phyloP scores from a whole-genome alignment of 306 rosid genomes.

The Albizia julibrissin region DNA sequence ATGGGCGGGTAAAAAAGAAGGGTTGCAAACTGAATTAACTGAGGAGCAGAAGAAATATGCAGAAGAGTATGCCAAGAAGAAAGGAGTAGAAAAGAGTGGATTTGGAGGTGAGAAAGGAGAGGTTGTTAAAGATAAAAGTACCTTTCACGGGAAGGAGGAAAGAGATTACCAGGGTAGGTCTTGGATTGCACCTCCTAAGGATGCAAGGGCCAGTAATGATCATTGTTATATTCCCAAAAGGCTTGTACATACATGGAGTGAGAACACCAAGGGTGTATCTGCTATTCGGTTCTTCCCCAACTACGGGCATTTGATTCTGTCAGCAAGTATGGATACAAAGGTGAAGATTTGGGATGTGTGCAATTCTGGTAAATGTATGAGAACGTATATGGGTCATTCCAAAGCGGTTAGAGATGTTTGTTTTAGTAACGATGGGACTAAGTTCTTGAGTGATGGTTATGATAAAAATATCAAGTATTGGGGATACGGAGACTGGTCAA shows the following conservation, averaged over 20 bases:
- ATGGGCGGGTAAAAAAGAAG: slow-evolving; percentile 95
- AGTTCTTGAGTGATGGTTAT: slow-evolving; percentile 87
- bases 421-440: slow-evolving; percentile 83
- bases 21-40: slow-evolving; percentile 63
- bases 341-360: slow-evolving; percentile 98
- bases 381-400: slow-evolving; percentile 93
- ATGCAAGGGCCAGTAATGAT: slow-evolving; percentile 83
- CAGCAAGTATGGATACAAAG: slow-evolving; percentile 92
- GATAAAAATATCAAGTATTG: slow-evolving; percentile 97
- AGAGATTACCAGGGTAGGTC: slow-evolving; percentile 97
- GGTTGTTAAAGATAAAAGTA: slow-evolving; percentile 71
- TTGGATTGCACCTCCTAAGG: slow-evolving; percentile 93
- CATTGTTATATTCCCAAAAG: slow-evolving; percentile 96
- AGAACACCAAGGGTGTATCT: slow-evolving; percentile 90
- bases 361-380: slow-evolving; percentile 95
- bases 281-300: slow-evolving; percentile 94
- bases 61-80: slow-evolving; percentile 91
- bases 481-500: slow-evolving; percentile 98
- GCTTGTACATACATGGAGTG: slow-evolving; percentile 98
- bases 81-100: slow-evolving; percentile 79
- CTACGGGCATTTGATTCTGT: slow-evolving; percentile 84
- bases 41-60: slow-evolving; percentile 96
- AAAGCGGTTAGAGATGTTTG: slow-evolving; percentile 92
- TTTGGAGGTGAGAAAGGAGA: slow-evolving; percentile 77
- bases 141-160: slow-evolving; percentile 94